phyloP scores from a whole-genome alignment of 257 asterid species.

The Plantago major region DNA sequence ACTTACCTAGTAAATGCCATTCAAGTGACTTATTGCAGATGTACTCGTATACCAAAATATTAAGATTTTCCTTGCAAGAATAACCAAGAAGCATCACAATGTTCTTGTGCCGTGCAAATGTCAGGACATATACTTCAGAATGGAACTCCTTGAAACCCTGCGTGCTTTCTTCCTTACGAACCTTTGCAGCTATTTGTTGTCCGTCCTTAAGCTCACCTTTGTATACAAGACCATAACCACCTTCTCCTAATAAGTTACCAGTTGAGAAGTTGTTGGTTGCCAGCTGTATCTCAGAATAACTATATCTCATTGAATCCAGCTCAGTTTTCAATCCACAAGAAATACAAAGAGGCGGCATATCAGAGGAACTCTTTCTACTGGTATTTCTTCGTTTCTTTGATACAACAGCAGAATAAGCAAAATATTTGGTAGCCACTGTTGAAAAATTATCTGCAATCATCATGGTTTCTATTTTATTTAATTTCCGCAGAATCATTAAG shows the following conservation, averaged over 20 bases:
- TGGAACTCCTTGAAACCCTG: conserved; percentile 70
- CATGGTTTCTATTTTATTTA: too few species aligned
- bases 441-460: too few species aligned
- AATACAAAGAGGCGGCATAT: conserved; percentile 63
- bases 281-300: conserved; percentile 66
- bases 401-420: conserved; percentile 20
- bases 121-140: conserved; percentile 62
- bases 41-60: conserved; percentile 72
- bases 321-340: conserved; percentile 67
- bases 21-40: conserved; percentile 75
- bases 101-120: conserved; percentile 75
- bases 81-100: conserved; percentile 84
- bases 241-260: conserved; percentile 74
- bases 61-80: conserved; percentile 73
- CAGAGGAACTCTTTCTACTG: conserved; percentile 30
- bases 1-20: conserved; percentile 75
- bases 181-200: conserved; percentile 75
- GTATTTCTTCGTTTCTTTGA: conserved; percentile 36
- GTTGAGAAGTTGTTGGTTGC: conserved; percentile 66
- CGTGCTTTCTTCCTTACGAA: conserved; percentile 71
- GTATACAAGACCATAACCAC: conserved; percentile 76
- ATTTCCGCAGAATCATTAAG: too few species aligned
- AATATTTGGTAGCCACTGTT: too few species aligned
- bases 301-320: conserved; percentile 51
- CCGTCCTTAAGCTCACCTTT: conserved; percentile 72